phyloP scores from a whole-genome alignment of 495 filamentous ascomycete genomes.

The Terfezia boudieri region DNA sequence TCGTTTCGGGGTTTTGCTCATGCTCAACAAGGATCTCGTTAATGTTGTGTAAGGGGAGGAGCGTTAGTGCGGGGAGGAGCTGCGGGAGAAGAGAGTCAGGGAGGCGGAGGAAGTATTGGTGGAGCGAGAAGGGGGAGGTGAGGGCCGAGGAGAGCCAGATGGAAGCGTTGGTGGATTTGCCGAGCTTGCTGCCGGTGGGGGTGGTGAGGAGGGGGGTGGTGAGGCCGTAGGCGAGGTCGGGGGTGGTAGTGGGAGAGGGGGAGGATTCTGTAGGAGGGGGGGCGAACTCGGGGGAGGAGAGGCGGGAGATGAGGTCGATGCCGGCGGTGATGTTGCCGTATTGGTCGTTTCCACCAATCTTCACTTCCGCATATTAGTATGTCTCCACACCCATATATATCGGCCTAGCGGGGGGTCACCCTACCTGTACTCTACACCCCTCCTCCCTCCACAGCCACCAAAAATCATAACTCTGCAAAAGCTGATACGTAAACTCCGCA shows the following conservation, averaged over 20 bases:
- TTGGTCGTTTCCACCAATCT: conserved; percentile 90
- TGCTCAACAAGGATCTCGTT: conserved; percentile 42
- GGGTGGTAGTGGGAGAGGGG: conserved; percentile 21
- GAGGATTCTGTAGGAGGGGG: conserved; percentile 7
- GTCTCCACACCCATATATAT: too few species aligned
- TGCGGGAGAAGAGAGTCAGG: conserved; percentile 56
- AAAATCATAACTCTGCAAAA: conserved; percentile 96
- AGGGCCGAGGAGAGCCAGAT: conserved; percentile 71
- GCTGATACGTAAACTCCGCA: conserved; percentile 77
- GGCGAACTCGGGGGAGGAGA: conserved; percentile 3
- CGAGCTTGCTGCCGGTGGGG: conserved; percentile 69
- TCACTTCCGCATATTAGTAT: background rate
- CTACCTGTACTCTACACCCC: conserved; percentile 20
- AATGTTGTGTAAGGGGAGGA: conserved; percentile 48
- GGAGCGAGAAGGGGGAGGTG: conserved; percentile 68
- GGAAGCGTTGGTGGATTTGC: conserved; percentile 86
- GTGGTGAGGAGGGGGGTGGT: conserved; percentile 80
- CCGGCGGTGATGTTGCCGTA: conserved; percentile 90
- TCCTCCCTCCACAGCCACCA: conserved; percentile 48
- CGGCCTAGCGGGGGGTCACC: too few species aligned
- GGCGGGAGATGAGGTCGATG: conserved; percentile 42
- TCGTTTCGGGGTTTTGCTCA: conserved; percentile 36
- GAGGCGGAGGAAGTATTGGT: conserved; percentile 70
- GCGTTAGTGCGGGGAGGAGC: conserved; percentile 79
- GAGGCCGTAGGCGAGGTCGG: conserved; percentile 43